Evolutionary conservation across 2,329 filamentous ascomycete species (phyloP).

Genomic region (Ophiostoma ulmi): DNA sequence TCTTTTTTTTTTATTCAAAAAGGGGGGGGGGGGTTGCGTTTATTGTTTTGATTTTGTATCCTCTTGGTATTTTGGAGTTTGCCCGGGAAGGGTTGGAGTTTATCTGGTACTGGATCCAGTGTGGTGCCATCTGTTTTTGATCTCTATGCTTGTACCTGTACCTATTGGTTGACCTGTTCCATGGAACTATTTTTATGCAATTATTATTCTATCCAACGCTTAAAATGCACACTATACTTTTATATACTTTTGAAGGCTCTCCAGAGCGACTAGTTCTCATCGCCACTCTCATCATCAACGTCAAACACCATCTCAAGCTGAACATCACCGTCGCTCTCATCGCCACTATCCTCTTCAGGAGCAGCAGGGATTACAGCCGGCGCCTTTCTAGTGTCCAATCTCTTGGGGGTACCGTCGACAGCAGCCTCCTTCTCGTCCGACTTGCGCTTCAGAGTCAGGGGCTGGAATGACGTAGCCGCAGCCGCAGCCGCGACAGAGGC

Average conservation of each 20-base stretch:
- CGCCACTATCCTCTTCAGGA: conserved; percentile 38
- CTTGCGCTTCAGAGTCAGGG: conserved; percentile 40
- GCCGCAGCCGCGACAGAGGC: not conserved
- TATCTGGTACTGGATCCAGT: not conserved
- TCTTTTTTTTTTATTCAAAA: not conserved
- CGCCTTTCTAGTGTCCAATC: conserved; percentile 27
- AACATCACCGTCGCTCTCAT: conserved; percentile 49
- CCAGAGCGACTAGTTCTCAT: conserved; percentile 15
- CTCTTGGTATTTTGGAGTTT: not conserved
- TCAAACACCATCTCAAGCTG: conserved; percentile 58
- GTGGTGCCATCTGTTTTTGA: not conserved
- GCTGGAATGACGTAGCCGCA: conserved; percentile 22
- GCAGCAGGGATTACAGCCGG: conserved; percentile 27
- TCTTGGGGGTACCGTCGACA: conserved; percentile 28
- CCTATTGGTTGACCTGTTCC: not conserved
- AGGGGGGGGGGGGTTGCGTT: no score
- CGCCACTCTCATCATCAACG: conserved; percentile 41
- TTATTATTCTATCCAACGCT: not conserved
- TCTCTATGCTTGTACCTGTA: not conserved
- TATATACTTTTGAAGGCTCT: not conserved
- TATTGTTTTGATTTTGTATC: not conserved
- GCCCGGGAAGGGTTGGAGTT: not conserved
- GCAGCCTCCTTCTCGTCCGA: conserved; percentile 39
- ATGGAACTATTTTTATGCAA: not conserved
- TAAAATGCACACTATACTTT: not conserved